phyloP scores from a whole-genome alignment of 2,329 filamentous ascomycete genomes.

The Epichloe uncinata region DNA sequence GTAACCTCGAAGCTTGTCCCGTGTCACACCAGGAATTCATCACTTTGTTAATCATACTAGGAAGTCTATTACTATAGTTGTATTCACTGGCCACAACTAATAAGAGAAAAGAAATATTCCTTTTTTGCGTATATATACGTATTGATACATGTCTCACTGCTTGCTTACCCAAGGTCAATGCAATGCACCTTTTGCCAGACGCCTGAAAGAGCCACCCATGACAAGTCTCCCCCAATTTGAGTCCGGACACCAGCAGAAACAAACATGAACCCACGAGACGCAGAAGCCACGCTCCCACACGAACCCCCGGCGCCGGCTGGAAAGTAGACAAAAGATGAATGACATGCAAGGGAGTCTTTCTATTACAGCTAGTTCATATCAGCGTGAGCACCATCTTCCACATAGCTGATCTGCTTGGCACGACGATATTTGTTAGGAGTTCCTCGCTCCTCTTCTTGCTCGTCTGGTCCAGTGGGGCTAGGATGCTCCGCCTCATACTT shows the following conservation, averaged over 20 bases:
- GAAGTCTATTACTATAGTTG: too few relatives aligned
- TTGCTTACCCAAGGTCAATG: not conserved
- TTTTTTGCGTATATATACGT: not conserved
- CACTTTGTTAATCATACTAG: too few relatives aligned
- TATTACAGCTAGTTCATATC: conserved; percentile 11
- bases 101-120: too few relatives aligned
- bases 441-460: conserved; percentile 9
- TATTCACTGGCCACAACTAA: too few relatives aligned
- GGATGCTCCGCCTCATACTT: conserved; percentile 42
- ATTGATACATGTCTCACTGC: not conserved
- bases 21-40: too few relatives aligned
- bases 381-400: conserved; percentile 17
- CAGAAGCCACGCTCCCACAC: not conserved
- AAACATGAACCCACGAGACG: not conserved
- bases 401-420: conserved; percentile 26
- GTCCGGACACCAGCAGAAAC: not conserved
- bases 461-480: conserved; percentile 12
- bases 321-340: not conserved
- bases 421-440: conserved; percentile 21
- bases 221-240: not conserved
- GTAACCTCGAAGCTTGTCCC: too few relatives aligned
- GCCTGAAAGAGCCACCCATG: not conserved
- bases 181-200: not conserved
- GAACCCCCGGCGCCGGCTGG: not conserved
- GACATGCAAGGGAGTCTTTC: not conserved